Evolutionary conservation across 2,329 filamentous ascomycete species (phyloP).

Genomic region (Stemphylium beticola): DNA sequence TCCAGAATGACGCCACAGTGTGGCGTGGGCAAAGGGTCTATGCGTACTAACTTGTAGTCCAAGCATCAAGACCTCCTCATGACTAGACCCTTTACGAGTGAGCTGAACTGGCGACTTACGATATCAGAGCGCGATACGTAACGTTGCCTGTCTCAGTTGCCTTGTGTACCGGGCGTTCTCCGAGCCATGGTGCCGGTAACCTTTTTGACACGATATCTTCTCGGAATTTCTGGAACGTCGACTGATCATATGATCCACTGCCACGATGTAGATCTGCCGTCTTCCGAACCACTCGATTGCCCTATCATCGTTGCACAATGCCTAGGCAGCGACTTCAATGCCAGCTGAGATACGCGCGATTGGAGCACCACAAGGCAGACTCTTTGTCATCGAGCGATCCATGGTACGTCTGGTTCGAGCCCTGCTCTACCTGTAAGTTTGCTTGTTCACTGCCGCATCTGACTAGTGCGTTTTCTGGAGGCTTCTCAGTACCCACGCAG

Average conservation of each 20-base stretch:
- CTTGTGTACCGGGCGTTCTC: slow-evolving; percentile 13
- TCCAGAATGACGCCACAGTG: slow-evolving; percentile 12
- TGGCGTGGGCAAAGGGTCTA: slow-evolving; percentile 5
- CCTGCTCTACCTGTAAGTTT: no score
- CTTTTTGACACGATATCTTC: neutral
- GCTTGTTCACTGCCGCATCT: no score
- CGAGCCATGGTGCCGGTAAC: neutral
- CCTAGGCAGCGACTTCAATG: slow-evolving; percentile 7
- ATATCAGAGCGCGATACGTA: neutral
- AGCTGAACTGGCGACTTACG: neutral
- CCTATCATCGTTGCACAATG: slow-evolving; percentile 11
- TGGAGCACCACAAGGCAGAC: neutral
- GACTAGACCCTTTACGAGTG: neutral
- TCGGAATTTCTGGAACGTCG: neutral
- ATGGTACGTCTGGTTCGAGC: no score
- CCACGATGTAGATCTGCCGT: slow-evolving; percentile 7
- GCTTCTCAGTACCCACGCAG: no score
- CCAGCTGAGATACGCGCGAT: neutral
- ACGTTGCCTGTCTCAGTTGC: slow-evolving; percentile 26
- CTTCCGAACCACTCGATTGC: slow-evolving; percentile 5
- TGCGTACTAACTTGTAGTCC: neutral
- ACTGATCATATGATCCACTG: slow-evolving; percentile 15
- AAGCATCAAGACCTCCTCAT: neutral
- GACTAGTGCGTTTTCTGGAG: no score
- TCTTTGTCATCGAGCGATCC: no score